These are phyloP conservation scores for Cornus suecica DNA, from an alignment of 148 eudicot species.

Conservation along the genomic window DNA sequence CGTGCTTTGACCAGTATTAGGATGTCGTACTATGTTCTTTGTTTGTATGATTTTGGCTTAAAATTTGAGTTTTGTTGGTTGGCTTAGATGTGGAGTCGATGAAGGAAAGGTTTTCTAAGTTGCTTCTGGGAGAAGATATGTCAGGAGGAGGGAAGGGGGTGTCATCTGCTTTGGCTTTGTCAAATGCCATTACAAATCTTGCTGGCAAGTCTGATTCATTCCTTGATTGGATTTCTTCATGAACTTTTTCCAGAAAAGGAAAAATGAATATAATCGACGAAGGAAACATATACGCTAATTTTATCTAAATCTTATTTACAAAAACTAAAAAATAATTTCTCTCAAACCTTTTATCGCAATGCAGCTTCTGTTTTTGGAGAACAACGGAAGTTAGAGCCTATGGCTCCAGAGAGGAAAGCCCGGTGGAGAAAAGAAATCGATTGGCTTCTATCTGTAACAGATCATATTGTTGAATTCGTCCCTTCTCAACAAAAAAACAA, in stretches of 20 bases:
- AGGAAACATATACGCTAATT: no score
- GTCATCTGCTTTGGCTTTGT: constrained; percentile 57
- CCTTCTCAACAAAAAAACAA: constrained; percentile 47
- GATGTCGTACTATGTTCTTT: background rate
- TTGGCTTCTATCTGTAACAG: constrained; percentile 67
- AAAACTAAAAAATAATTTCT: background rate
- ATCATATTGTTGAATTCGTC: constrained; percentile 58
- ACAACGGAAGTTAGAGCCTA: constrained; percentile 57
- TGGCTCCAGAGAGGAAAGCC: constrained; percentile 46
- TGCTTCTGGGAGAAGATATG: constrained; percentile 64
- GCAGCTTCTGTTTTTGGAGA: constrained; percentile 72
- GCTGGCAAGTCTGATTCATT: constrained; percentile 34
- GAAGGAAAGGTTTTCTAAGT: constrained; percentile 57
- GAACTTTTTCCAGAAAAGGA: no score
- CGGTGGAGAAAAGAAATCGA: constrained; percentile 65
- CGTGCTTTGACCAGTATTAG: background rate
- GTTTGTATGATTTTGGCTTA: background rate
- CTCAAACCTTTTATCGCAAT: background rate
- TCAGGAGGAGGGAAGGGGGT: constrained; percentile 64
- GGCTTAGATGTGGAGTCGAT: constrained; percentile 43
- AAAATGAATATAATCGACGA: no score
- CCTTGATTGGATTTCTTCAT: no score
- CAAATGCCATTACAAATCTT: constrained; percentile 59
- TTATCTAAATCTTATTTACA: no score
- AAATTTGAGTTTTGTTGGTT: constrained; percentile 5